These are phyloP conservation scores for Ogataea ramenticola DNA, from an alignment of 805 yeast genomes.

Conservation along the genomic window DNA sequence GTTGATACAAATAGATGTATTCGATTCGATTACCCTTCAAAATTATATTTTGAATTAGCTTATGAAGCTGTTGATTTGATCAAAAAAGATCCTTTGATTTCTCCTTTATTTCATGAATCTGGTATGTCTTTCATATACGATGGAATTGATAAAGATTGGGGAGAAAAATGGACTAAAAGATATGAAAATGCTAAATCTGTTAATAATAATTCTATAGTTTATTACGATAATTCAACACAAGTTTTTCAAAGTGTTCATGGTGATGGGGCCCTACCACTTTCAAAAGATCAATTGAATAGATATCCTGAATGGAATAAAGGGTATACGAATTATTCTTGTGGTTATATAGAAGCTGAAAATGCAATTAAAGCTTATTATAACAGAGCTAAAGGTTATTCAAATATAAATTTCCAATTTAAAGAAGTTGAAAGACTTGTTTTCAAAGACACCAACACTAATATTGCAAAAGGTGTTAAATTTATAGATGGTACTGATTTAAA, in stretches of 20 bases:
- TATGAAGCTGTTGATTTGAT: slow-evolving; percentile 13
- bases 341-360: slow-evolving; percentile 18
- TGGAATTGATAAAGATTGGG: slow-evolving; percentile 19
- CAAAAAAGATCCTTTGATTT: slow-evolving; percentile 13
- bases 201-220: slow-evolving; percentile 7
- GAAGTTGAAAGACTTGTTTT: slow-evolving; percentile 12
- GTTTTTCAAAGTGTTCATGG: slow-evolving; percentile 7
- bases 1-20: slow-evolving; percentile 21
- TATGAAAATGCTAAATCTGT: slow-evolving; percentile 10
- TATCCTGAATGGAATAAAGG: slow-evolving; percentile 15
- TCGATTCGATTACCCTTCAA: slow-evolving; percentile 17
- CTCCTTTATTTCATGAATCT: slow-evolving; percentile 14
- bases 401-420: slow-evolving; percentile 12
- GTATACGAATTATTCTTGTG: slow-evolving; percentile 16
- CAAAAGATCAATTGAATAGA: slow-evolving; percentile 2
- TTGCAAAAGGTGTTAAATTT: slow-evolving; percentile 12
- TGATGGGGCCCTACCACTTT: background rate
- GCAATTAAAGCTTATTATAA: slow-evolving; percentile 18
- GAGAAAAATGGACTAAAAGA: slow-evolving; percentile 11
- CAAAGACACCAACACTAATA: slow-evolving; percentile 6
- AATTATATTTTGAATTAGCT: slow-evolving; percentile 14
- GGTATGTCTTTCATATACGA: slow-evolving; percentile 21
- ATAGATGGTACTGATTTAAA: slow-evolving; percentile 5
- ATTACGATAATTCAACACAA: slow-evolving; percentile 1
- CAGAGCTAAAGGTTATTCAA: slow-evolving; percentile 10